phyloP scores from a whole-genome alignment of 1,139 yeast genomes.

The Yamadazyma atlantica region DNA sequence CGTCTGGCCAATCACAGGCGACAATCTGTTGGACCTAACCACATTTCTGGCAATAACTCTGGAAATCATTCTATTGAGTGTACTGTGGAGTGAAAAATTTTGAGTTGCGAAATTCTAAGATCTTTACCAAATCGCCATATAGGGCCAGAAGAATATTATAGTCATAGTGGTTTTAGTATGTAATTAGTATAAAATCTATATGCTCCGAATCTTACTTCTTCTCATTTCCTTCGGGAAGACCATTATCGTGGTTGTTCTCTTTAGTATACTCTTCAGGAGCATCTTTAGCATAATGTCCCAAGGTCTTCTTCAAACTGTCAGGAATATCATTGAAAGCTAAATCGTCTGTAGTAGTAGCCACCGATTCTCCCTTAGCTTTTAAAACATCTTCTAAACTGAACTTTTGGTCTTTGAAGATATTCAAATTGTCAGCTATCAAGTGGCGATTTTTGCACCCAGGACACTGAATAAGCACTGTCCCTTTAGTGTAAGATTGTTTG shows the following conservation, averaged over 20 bases:
- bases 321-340: conserved; percentile 74
- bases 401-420: conserved; percentile 72
- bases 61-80: background rate
- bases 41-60: too few species aligned
- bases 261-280: conserved; percentile 44
- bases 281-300: conserved; percentile 67
- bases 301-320: conserved; percentile 50
- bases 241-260: conserved; percentile 5
- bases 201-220: too few species aligned
- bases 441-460: conserved; percentile 90
- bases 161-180: too few species aligned
- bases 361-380: conserved; percentile 70
- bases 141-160: too few species aligned
- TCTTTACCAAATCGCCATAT: background rate
- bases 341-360: conserved; percentile 61
- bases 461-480: conserved; percentile 87
- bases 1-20: background rate
- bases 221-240: conserved; percentile 10
- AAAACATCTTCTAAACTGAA: conserved; percentile 82
- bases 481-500: conserved; percentile 84
- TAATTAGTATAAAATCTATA: too few species aligned
- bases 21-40: background rate
- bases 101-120: background rate
- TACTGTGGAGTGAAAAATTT: background rate
- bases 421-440: conserved; percentile 88